These are phyloP conservation scores for Fusarium austroafricanum DNA, from an alignment of 2,329 filamentous ascomycete genomes.

Conservation along the genomic window DNA sequence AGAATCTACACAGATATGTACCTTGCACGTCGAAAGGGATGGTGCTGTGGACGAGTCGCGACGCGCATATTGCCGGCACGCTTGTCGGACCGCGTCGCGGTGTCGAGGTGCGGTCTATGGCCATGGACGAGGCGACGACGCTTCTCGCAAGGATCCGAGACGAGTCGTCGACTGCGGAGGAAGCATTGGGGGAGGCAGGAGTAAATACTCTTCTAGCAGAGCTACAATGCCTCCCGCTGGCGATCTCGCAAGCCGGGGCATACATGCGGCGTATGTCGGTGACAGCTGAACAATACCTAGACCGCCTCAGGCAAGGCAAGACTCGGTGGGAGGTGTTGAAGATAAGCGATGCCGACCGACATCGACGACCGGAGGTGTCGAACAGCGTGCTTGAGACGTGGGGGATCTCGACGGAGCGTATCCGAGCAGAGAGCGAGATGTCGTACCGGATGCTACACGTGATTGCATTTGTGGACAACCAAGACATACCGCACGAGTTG, in stretches of 20 bases:
- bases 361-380: background rate
- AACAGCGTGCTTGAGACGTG: constrained; percentile 4
- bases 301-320: fast-evolving
- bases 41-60: background rate
- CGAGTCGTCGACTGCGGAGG: background rate
- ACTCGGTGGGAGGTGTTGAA: background rate
- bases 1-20: background rate
- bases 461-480: background rate
- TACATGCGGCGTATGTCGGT: constrained; percentile 1
- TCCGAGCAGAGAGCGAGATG: background rate
- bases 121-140: background rate
- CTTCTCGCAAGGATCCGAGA: fast-evolving
- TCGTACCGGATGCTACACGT: background rate
- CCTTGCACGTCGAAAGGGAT: background rate
- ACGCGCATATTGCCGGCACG: background rate
- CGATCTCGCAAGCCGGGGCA: background rate
- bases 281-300: background rate
- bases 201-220: background rate
- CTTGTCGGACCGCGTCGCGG: background rate
- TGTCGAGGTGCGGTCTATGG: background rate
- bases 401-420: background rate
- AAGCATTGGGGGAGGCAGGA: background rate
- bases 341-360: background rate
- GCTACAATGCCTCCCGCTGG: background rate
- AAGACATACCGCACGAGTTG: background rate